A percentile compares a stretch with the other conserved stretches of the same genome.
Evolutionary conservation across 768 basidiomycete species (phyloP).

Genomic region (Filobasidium wieringae): DNA sequence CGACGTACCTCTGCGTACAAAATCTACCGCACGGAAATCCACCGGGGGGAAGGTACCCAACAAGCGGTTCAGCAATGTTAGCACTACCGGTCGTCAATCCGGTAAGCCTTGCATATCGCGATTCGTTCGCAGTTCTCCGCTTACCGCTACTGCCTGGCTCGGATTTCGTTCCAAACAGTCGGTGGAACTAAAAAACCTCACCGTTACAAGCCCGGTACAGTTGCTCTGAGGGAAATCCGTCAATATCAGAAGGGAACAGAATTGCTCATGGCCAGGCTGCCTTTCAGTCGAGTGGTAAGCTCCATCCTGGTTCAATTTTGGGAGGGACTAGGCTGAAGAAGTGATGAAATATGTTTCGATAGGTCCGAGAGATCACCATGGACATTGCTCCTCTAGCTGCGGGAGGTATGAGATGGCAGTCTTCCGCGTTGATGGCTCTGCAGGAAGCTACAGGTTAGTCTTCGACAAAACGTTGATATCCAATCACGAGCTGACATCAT

Average conservation of each 20-base stretch:
- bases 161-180: not conserved
- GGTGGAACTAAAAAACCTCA: conserved; percentile 40
- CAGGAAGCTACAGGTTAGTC: conserved; percentile 82
- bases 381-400: conserved; percentile 66
- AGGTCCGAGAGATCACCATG: conserved; percentile 91
- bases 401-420: conserved; percentile 78
- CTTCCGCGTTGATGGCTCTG: conserved; percentile 78
- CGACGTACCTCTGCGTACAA: too few relatives aligned
- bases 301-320: not conserved
- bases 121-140: not conserved
- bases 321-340: conserved; percentile 6
- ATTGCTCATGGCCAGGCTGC: conserved; percentile 70
- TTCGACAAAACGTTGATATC: not conserved
- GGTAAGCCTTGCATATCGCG: not conserved
- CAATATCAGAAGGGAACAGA: conserved; percentile 92
- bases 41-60: conserved; percentile 9
- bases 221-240: conserved; percentile 81
- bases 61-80: conserved; percentile 1
- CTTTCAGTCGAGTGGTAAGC: conserved; percentile 82
- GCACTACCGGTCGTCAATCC: not conserved
- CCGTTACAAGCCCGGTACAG: conserved; percentile 80
- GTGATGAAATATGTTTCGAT: not conserved
- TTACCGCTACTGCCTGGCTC: not conserved
- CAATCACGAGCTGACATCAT: not conserved
- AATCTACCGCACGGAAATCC: conserved; percentile 6